Base-by-base conservation (phyloP, 495 filamentous ascomycete species). In the Aspergillus carlsbadensis region DNA sequence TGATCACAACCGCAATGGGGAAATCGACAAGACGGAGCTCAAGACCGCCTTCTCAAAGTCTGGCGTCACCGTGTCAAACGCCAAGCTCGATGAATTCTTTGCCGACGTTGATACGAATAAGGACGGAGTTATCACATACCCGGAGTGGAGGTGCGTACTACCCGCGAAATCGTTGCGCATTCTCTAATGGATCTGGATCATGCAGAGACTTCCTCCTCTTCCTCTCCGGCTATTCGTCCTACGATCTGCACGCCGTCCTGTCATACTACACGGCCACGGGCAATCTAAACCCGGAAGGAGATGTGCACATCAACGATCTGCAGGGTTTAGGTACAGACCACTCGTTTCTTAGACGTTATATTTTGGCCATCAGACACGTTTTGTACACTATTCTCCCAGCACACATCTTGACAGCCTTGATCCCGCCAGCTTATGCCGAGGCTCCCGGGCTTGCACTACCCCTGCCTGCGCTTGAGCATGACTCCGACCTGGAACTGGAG, bases 151-250 rank as follows among this genome's bases (percentile, higher is more conserved):
- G 93, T 98, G 87, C 66, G 84, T 37, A 36, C 31, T 33, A 35
- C 15, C 44, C 18, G 35, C 37, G 36, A 21, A 50, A 31, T 60
- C 42, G 39, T 34, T 44, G 51, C 14, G 59, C 41, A 46, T 24
- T 44, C 35, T 21, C 18, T 17, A 47, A 56, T 62, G 54, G 45
- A 65, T 59, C 52, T 42, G 66, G 69, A 40, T 59, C 54, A 36
- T 57, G 10, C 56, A 96, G 94, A 59, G 87, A 98, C 71, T 98
- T 98, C 71, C 81, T 98, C 7, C 85, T 98, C 45, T 98, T 98
- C 73, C 87, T 98, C 57, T 92, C 94, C 31, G 83, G 88, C 31
- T 77, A 82, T 42, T 80, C 79, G 21, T 60, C 72, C 41, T 83
- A 89, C 35, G 84, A 86, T 58, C 77, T 98, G n/a, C 84, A 84